These are phyloP conservation scores for Helicocarpus griseus DNA, from an alignment of 2,329 filamentous ascomycete genomes.

Conservation along the genomic window DNA sequence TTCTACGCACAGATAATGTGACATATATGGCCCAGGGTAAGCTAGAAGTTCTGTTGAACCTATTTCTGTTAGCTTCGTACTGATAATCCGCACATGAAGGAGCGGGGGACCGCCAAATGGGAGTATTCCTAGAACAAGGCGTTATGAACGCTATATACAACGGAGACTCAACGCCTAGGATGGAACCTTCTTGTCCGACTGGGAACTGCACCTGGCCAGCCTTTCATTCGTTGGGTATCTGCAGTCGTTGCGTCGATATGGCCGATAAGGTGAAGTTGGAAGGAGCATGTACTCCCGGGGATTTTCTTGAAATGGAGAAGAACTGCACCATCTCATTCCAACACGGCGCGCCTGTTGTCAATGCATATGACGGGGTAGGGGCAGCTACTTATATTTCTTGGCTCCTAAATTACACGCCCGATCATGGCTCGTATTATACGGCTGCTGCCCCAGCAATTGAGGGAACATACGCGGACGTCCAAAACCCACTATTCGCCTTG, in stretches of 20 bases:
- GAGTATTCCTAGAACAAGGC: background rate
- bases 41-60: background rate
- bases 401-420: background rate
- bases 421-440: background rate
- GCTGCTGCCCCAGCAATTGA: background rate
- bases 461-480: background rate
- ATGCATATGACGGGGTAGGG: background rate
- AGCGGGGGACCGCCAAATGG: background rate
- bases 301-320: constrained; percentile 1
- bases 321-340: constrained; percentile 1
- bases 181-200: background rate
- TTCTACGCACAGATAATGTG: background rate
- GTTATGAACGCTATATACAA: constrained; percentile 2
- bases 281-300: background rate
- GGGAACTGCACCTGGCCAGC: constrained; percentile 1
- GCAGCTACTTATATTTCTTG: background rate
- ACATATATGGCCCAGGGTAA: background rate
- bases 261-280: background rate
- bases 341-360: background rate
- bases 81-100: background rate
- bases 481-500: background rate
- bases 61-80: background rate
- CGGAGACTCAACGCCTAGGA: background rate
- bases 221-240: background rate
- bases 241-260: background rate